Conservation (phyloP, 805 yeast genomes). For the Saccharomyces paradoxus region DNA sequence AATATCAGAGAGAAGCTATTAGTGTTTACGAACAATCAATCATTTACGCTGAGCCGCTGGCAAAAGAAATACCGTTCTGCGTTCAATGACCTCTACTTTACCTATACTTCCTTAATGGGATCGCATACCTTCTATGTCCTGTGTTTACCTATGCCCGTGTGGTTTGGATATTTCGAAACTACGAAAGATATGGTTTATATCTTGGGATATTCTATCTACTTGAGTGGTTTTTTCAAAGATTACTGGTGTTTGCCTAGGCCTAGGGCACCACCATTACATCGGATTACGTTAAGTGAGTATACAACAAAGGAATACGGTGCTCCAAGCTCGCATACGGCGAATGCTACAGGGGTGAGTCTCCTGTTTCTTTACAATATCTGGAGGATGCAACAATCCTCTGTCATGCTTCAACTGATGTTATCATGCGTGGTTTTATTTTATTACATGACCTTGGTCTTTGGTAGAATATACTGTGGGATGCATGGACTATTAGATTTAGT, state of each 20-base stretch:
- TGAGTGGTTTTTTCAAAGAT: slow-evolving; percentile 74
- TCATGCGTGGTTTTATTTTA: slow-evolving; percentile 33
- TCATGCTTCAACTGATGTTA: slow-evolving; percentile 11
- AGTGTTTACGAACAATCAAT: slow-evolving; percentile 56
- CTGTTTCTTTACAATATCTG: slow-evolving; percentile 31
- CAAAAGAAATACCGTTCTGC: slow-evolving; percentile 47
- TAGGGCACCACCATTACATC: slow-evolving; percentile 77
- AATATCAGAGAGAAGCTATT: slow-evolving; percentile 44
- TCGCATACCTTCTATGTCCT: slow-evolving; percentile 90
- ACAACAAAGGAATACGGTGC: slow-evolving; percentile 92
- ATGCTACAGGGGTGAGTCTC: slow-evolving; percentile 76
- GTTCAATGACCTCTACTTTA: slow-evolving; percentile 63
- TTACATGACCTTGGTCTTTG: slow-evolving; percentile 58
- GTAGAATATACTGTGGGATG: slow-evolving; percentile 94
- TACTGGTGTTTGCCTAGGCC: slow-evolving; percentile 88
- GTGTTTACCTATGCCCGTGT: slow-evolving; percentile 74
- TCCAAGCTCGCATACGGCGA: slow-evolving; percentile 91
- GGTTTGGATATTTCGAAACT: slow-evolving; percentile 59
- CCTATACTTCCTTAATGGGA: slow-evolving; percentile 83
- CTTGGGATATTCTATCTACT: slow-evolving; percentile 47
- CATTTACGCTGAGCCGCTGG: slow-evolving; percentile 45
- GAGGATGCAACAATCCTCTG: neutral
- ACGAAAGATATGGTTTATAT: slow-evolving; percentile 68
- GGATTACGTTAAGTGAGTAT: slow-evolving; percentile 85
- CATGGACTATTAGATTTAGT: slow-evolving; percentile 80